Conservation (phyloP, 257 asterid genomes). For the Plantago major region DNA sequence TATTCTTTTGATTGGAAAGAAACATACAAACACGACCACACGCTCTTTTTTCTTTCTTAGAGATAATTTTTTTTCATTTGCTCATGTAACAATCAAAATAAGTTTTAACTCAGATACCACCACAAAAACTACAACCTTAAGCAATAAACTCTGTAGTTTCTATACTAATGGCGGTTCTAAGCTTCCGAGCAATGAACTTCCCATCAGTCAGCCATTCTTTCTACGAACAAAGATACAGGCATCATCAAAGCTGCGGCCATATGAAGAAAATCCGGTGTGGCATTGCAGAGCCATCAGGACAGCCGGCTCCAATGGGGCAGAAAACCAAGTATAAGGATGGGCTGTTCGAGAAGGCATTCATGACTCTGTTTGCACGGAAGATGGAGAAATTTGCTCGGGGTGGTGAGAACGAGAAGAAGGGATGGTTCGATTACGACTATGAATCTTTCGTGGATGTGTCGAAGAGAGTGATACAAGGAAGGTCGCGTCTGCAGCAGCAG, state of each 20-base stretch:
- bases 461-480: constrained; percentile 63
- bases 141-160: background rate
- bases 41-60: constrained; percentile 11
- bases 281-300: constrained; percentile 80
- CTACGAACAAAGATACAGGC: constrained; percentile 9
- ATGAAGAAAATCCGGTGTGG: constrained; percentile 44
- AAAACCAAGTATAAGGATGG: constrained; percentile 87
- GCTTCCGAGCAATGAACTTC: constrained; percentile 35
- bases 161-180: constrained; percentile 39
- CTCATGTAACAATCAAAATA: background rate
- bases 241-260: background rate
- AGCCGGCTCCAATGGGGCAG: constrained; percentile 89
- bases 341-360: constrained; percentile 69
- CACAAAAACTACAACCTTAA: background rate
- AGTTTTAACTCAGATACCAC: background rate
- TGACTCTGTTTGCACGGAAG: constrained; percentile 74
- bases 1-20: background rate
- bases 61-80: background rate
- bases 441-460: constrained; percentile 82
- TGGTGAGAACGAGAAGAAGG: constrained; percentile 28
- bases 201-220: constrained; percentile 19
- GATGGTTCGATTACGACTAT: constrained; percentile 70
- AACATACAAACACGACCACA: constrained; percentile 27
- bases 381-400: constrained; percentile 71
- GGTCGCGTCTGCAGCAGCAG: constrained; percentile 75